These are phyloP conservation scores for Chaetomium olivaceum DNA, from an alignment of 2,329 filamentous ascomycete genomes.

Conservation along the genomic window DNA sequence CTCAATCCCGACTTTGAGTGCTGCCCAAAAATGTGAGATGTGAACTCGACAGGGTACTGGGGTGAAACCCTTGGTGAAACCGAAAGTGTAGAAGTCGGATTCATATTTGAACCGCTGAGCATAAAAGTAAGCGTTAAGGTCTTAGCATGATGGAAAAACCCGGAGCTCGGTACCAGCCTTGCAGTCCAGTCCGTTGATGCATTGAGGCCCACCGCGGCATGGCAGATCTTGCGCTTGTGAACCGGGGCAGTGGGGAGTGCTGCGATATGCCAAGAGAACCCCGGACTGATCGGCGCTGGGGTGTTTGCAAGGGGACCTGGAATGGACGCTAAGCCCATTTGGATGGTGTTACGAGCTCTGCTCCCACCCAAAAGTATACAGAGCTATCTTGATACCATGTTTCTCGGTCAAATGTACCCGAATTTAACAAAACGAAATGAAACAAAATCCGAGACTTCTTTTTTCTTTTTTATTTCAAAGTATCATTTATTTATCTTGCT, in stretches of 20 bases:
- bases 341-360: background rate
- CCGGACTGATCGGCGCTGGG: slow-evolving; percentile 6
- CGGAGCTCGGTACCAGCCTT: slow-evolving; percentile 1
- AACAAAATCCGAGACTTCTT: too few relatives aligned
- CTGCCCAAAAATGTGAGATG: background rate
- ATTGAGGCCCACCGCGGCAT: background rate
- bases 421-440: too few relatives aligned
- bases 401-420: too few relatives aligned
- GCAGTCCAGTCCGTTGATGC: background rate
- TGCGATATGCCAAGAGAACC: background rate
- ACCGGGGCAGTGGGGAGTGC: background rate
- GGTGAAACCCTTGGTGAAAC: slow-evolving; percentile 5
- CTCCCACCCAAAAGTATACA: too few relatives aligned
- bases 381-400: too few relatives aligned
- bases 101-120: background rate
- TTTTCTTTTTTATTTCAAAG: too few relatives aligned
- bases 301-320: background rate
- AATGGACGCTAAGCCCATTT: background rate
- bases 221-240: slow-evolving; percentile 1
- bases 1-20: background rate
- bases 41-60: background rate
- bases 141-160: slow-evolving; percentile 6
- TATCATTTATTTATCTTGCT: too few relatives aligned
- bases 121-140: background rate
- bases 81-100: background rate